These are phyloP conservation scores for Curvularia spicifera DNA, from an alignment of 2,329 filamentous ascomycete species.

Conservation along the genomic window DNA sequence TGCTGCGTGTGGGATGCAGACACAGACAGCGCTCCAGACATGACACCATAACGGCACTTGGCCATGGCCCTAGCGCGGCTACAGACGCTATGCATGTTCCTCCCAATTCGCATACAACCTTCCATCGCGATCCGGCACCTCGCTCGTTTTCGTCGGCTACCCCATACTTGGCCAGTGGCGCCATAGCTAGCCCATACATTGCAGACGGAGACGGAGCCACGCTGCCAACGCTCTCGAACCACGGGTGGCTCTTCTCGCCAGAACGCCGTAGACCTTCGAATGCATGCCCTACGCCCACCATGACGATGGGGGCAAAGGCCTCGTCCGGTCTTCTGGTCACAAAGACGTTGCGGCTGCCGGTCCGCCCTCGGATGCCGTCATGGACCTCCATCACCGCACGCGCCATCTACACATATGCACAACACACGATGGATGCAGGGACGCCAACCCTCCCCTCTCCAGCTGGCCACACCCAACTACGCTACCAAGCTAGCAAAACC, in stretches of 20 bases:
- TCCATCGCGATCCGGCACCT: conserved; percentile 20
- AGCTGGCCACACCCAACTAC: conserved; percentile 13
- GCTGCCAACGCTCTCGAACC: neutral
- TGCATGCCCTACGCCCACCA: neutral
- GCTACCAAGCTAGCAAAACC: conserved; percentile 9
- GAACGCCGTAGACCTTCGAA: neutral
- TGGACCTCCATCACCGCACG: conserved; percentile 10
- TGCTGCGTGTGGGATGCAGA: conserved; percentile 1
- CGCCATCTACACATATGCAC: neutral
- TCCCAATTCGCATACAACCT: neutral
- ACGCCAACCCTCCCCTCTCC: conserved; percentile 18
- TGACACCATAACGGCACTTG: conserved; percentile 10
- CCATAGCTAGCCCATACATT: neutral
- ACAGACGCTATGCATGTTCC: neutral
- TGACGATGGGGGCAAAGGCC: conserved; percentile 2
- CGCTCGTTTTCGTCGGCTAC: conserved; percentile 1
- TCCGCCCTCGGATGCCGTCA: conserved; percentile 20
- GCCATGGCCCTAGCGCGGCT: neutral
- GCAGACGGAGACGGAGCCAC: neutral
- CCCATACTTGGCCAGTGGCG: conserved; percentile 3
- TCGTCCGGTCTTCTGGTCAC: neutral
- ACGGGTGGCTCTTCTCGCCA: neutral
- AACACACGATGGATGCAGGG: conserved; percentile 3
- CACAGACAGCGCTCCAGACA: conserved; percentile 9
- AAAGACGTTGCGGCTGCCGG: neutral